Evolutionary conservation across 176 grass and related monocot genomes (phyloP).

Genomic region (Hordeum marinum): DNA sequence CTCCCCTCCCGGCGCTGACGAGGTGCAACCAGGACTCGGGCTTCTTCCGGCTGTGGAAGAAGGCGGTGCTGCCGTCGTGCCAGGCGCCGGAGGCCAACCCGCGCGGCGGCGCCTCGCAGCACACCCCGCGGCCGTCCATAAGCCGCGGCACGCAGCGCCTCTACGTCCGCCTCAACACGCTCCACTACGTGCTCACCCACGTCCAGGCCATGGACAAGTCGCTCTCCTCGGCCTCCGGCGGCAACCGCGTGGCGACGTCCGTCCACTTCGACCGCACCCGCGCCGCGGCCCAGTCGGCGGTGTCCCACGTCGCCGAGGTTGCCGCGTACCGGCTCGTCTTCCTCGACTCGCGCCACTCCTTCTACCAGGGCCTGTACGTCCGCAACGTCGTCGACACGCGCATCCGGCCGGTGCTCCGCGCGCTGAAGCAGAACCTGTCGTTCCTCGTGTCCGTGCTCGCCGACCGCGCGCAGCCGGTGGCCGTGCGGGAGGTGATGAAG

Average conservation of each 20-base stretch:
- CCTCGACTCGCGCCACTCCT: slow-evolving; percentile 57
- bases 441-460: slow-evolving; percentile 55
- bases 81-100: slow-evolving; percentile 29
- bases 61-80: slow-evolving; percentile 60
- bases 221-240: not conserved
- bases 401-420: slow-evolving; percentile 51
- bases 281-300: slow-evolving; percentile 45
- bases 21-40: slow-evolving; percentile 86
- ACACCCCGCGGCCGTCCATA: slow-evolving; percentile 63
- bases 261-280: slow-evolving; percentile 42
- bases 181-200: slow-evolving; percentile 73
- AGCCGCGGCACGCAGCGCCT: slow-evolving; percentile 94
- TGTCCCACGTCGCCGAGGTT: slow-evolving; percentile 64
- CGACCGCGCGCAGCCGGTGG: slow-evolving; percentile 60
- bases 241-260: slow-evolving; percentile 18
- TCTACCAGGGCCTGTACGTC: slow-evolving; percentile 56
- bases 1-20: slow-evolving; percentile 63
- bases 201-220: slow-evolving; percentile 49
- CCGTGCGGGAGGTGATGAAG: slow-evolving; percentile 61
- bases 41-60: slow-evolving; percentile 77
- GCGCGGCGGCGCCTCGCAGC: slow-evolving; percentile 16
- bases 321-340: slow-evolving; percentile 67
- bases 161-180: slow-evolving; percentile 88
- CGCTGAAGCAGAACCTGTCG: slow-evolving; percentile 70
- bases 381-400: slow-evolving; percentile 41